Evolutionary conservation across 2,329 filamentous ascomycete species (phyloP).

Genomic region (Lasiodiplodia hormozganensis): DNA sequence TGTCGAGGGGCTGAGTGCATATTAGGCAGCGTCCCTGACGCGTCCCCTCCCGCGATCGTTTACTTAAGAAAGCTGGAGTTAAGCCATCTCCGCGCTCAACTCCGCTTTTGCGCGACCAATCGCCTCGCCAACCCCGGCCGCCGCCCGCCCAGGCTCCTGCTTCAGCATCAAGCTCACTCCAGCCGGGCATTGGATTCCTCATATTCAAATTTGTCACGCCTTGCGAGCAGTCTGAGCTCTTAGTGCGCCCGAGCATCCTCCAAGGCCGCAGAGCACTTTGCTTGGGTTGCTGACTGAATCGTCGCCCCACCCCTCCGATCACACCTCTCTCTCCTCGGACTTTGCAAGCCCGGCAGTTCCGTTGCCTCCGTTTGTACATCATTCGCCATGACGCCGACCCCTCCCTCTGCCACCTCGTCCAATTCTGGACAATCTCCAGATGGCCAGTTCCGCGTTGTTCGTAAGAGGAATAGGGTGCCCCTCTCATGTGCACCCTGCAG

Average conservation of each 20-base stretch:
- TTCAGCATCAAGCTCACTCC: background rate
- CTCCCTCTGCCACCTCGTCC: conserved; percentile 71
- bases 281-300: background rate
- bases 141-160: background rate
- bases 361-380: conserved; percentile 2
- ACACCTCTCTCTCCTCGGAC: conserved; percentile 13
- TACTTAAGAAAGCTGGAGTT: conserved; percentile 23
- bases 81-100: conserved; percentile 25
- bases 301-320: background rate
- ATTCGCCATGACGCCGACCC: conserved; percentile 30
- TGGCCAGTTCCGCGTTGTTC: conserved; percentile 83
- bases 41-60: background rate
- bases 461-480: conserved; percentile 90
- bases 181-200: background rate
- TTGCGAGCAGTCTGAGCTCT: conserved; percentile 1
- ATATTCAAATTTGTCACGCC: background rate
- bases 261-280: background rate
- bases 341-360: conserved; percentile 13
- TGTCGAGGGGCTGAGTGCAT: conserved; percentile 16
- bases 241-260: background rate
- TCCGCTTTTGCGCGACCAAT: conserved; percentile 22
- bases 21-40: conserved; percentile 15
- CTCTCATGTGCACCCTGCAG: conserved; percentile 91
- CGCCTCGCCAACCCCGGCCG: background rate
- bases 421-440: conserved; percentile 81